Evolutionary conservation across 257 asterid species (phyloP).

Genomic region (Solanum acaule): DNA sequence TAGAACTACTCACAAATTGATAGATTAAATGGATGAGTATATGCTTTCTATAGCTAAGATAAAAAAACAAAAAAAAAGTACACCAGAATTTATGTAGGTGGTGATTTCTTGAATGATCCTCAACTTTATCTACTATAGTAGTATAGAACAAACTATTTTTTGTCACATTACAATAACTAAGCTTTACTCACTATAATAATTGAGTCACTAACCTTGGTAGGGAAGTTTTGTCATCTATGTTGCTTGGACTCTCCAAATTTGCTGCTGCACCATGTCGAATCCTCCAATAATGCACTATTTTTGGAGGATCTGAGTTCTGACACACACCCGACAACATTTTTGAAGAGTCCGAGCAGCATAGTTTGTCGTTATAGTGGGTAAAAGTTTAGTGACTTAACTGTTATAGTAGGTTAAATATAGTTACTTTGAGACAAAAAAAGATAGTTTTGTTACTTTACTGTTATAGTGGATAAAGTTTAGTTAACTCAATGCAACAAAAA

Average conservation of each 20-base stretch:
- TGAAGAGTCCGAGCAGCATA: not conserved
- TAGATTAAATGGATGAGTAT: not conserved
- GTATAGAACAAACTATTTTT: not conserved
- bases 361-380: not conserved
- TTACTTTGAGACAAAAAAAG: not conserved
- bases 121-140: not conserved
- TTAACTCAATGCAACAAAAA: not conserved
- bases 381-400: not conserved
- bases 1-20: not conserved
- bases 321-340: not conserved
- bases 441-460: not conserved
- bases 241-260: not conserved
- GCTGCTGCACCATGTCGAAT: not conserved
- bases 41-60: not conserved
- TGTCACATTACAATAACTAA: not conserved
- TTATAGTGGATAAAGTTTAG: not conserved
- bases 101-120: not conserved
- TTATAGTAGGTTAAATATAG: not conserved
- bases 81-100: not conserved
- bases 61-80: not conserved
- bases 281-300: not conserved
- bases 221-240: not conserved
- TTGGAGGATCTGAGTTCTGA: not conserved
- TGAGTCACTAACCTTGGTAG: not conserved
- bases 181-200: not conserved